Evolutionary conservation across 2,329 filamentous ascomycete genomes (phyloP).

Genomic region (Clonostachys sp.): DNA sequence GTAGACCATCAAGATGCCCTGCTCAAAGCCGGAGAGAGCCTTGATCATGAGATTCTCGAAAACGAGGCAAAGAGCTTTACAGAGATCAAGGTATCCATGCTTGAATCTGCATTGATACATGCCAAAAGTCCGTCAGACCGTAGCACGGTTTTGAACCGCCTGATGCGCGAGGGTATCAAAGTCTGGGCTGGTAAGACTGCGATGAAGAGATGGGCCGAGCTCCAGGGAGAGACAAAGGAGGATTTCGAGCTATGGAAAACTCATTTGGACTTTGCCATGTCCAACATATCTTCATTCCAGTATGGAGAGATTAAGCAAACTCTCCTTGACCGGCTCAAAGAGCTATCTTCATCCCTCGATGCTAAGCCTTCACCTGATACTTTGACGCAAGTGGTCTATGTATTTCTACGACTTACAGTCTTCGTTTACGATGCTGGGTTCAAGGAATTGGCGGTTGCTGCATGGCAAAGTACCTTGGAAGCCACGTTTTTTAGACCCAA

Average conservation of each 20-base stretch:
- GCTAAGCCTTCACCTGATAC: constrained; percentile 1
- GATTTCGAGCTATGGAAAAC: constrained; percentile 64
- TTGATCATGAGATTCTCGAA: constrained; percentile 39
- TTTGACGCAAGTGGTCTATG: constrained; percentile 46
- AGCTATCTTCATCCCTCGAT: constrained; percentile 4
- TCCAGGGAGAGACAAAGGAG: constrained; percentile 12
- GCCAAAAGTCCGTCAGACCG: constrained; percentile 39
- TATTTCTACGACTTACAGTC: constrained; percentile 69
- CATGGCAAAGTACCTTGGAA: constrained; percentile 83
- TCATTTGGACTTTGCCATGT: constrained; percentile 70
- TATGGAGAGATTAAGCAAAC: constrained; percentile 61
- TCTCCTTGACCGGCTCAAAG: constrained; percentile 47
- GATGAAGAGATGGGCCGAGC: constrained; percentile 59
- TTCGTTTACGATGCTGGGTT: constrained; percentile 77
- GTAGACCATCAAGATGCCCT: constrained; percentile 72
- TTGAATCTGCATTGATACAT: constrained; percentile 69
- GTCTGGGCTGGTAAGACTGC: constrained; percentile 66
- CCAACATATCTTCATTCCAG: constrained; percentile 59
- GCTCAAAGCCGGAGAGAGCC: constrained; percentile 42
- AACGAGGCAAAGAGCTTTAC: constrained; percentile 66
- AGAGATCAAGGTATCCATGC: constrained; percentile 75
- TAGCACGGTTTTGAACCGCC: constrained; percentile 58
- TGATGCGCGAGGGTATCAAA: constrained; percentile 70
- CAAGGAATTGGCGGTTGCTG: constrained; percentile 67
- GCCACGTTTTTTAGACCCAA: constrained; percentile 59